These are phyloP conservation scores for Hymenoscyphus albidus DNA, from an alignment of 2,329 filamentous ascomycete genomes.

Conservation along the genomic window DNA sequence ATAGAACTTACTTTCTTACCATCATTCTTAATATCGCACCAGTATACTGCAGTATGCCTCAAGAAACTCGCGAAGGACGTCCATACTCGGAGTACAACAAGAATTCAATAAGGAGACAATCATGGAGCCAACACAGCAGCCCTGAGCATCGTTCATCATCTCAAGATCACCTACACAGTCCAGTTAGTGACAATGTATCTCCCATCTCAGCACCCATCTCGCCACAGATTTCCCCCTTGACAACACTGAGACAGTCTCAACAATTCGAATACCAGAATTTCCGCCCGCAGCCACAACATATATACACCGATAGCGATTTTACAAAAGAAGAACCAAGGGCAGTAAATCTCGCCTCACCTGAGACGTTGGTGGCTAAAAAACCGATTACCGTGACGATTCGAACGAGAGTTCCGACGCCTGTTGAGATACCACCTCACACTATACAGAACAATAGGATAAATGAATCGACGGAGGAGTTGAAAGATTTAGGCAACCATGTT, in stretches of 20 bases:
- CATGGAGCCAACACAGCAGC: not conserved
- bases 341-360: not conserved
- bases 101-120: not conserved
- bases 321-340: not conserved
- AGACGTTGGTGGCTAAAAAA: constrained; percentile 1
- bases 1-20: not conserved
- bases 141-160: not conserved
- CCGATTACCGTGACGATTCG: constrained; percentile 7
- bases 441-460: not conserved
- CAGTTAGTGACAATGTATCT: not conserved
- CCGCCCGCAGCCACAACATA: not conserved
- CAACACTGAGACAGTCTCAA: not conserved
- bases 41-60: not conserved
- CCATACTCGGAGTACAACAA: not conserved
- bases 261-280: not conserved
- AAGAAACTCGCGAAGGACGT: not conserved
- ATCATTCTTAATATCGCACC: not conserved
- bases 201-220: constrained; percentile 2
- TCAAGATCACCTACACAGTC: not conserved
- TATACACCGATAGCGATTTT: constrained; percentile 1
- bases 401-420: not conserved
- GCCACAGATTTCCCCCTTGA: not conserved
- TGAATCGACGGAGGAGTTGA: not conserved
- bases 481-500: constrained; percentile 7
- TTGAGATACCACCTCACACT: not conserved